A percentile compares a stretch with the other conserved stretches of the same genome.
Conservation (phyloP, 2,329 filamentous ascomycete species). For the Alternaria solani region DNA sequence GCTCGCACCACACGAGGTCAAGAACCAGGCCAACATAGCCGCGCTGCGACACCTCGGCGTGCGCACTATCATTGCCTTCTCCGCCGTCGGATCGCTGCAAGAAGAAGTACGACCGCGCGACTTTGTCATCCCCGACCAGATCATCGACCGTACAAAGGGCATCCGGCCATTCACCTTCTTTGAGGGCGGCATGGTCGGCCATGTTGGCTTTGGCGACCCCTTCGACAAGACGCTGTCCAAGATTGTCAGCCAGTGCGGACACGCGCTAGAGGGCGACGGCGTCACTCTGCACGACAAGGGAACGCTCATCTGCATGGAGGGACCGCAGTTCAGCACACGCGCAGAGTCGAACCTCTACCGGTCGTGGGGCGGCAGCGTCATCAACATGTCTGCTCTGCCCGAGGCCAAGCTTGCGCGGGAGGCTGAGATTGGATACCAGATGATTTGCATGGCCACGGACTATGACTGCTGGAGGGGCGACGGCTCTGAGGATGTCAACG, state of each 20-base stretch:
- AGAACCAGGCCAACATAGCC: constrained; percentile 94
- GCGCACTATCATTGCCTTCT: constrained; percentile 90
- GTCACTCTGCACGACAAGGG: constrained; percentile 85
- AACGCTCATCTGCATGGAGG: constrained; percentile 94
- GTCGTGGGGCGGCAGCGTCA: constrained; percentile 89
- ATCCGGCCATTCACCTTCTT: constrained; percentile 96
- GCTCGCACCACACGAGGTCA: constrained; percentile 93
- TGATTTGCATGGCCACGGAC: constrained; percentile 99
- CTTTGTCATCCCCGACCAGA: constrained; percentile 94
- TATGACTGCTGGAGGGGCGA: constrained; percentile 96
- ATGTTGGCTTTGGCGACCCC: constrained; percentile 94
- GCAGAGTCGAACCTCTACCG: constrained; percentile 97
- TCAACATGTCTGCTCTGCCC: constrained; percentile 97
- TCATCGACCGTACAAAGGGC: constrained; percentile 97
- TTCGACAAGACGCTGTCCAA: constrained; percentile 82
- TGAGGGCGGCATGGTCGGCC: constrained; percentile 87
- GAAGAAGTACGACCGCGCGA: constrained; percentile 95
- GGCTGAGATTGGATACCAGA: constrained; percentile 95
- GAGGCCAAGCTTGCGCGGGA: constrained; percentile 96
- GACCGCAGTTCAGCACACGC: constrained; percentile 96
- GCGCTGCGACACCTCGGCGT: constrained; percentile 92
- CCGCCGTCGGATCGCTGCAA: constrained; percentile 88
- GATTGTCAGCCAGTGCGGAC: constrained; percentile 80
- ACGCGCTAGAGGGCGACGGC: constrained; percentile 80
- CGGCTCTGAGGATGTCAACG: constrained; percentile 79